phyloP scores from a whole-genome alignment of 495 filamentous ascomycete genomes.

The Chlorociboria aeruginascens region DNA sequence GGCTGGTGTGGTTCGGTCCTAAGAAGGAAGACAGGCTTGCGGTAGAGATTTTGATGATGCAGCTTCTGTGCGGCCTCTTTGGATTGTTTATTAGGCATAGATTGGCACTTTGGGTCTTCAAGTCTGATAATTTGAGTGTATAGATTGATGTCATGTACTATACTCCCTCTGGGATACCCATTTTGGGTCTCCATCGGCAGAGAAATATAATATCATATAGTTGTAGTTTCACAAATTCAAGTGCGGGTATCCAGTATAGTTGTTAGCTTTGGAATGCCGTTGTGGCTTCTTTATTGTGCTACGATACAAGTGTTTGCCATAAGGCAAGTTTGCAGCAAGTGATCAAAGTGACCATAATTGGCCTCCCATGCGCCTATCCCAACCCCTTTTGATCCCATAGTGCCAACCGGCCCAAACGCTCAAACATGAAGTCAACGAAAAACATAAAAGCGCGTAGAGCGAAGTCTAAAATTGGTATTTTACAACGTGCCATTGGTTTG shows the following conservation, averaged over 20 bases:
- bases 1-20: constrained; percentile 92
- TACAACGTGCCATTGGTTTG: constrained; percentile 17
- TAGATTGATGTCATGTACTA: background rate
- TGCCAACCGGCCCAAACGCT: constrained; percentile 7
- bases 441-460: constrained; percentile 4
- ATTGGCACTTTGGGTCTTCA: constrained; percentile 74
- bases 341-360: background rate
- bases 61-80: constrained; percentile 58
- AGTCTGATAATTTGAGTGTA: constrained; percentile 57
- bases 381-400: constrained; percentile 12
- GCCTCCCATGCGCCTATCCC: constrained; percentile 9
- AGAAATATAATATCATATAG: too few species aligned
- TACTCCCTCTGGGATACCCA: background rate
- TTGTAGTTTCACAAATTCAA: too few species aligned
- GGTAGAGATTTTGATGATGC: constrained; percentile 60
- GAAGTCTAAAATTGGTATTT: constrained; percentile 15
- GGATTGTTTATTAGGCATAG: constrained; percentile 79
- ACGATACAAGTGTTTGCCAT: background rate
- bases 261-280: constrained; percentile 7
- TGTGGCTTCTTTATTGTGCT: constrained; percentile 4
- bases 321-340: too few species aligned
- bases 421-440: constrained; percentile 1
- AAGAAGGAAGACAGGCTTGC: constrained; percentile 78
- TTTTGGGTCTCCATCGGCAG: background rate
- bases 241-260: background rate